phyloP scores from a whole-genome alignment of 129 eudicot genomes.

The Flaveria bidentis region DNA sequence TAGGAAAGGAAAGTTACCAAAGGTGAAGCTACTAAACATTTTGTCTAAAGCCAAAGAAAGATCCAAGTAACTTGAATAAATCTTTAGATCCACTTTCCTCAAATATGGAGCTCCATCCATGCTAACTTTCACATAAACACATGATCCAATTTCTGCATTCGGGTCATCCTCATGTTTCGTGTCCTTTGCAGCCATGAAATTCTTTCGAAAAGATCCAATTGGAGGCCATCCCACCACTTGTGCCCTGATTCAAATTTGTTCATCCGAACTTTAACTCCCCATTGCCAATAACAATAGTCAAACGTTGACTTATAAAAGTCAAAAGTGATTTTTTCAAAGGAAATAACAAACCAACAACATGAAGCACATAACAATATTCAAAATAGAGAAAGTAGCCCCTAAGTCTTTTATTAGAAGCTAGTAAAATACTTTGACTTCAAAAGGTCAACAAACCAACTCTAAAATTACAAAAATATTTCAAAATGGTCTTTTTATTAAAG shows the following conservation, averaged over 20 bases:
- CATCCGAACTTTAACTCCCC: background rate
- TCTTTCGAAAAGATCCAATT: slow-evolving; percentile 65
- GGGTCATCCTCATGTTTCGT: slow-evolving; percentile 46
- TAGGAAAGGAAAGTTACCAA: slow-evolving; percentile 40
- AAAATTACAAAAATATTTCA: background rate
- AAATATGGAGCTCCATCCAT: slow-evolving; percentile 89
- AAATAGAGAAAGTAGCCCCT: background rate
- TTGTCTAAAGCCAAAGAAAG: slow-evolving; percentile 64
- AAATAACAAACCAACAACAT: background rate
- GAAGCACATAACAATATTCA: background rate
- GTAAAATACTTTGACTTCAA: slow-evolving; percentile 14
- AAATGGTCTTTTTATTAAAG: slow-evolving; percentile 8
- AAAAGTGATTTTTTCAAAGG: background rate
- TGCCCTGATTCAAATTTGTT: slow-evolving; percentile 41
- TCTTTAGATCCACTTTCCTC: slow-evolving; percentile 67
- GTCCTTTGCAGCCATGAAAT: slow-evolving; percentile 52
- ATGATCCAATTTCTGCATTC: slow-evolving; percentile 42
- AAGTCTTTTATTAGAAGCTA: background rate
- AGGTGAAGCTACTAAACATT: slow-evolving; percentile 71
- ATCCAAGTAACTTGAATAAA: slow-evolving; percentile 47
- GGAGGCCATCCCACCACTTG: slow-evolving; percentile 91
- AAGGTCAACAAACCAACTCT: slow-evolving; percentile 21
- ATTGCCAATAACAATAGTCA: background rate
- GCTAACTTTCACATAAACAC: slow-evolving; percentile 63
- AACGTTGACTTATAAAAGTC: background rate